Conservation (phyloP, 169 alveolate species). For the Cryptosporidium sp. region DNA sequence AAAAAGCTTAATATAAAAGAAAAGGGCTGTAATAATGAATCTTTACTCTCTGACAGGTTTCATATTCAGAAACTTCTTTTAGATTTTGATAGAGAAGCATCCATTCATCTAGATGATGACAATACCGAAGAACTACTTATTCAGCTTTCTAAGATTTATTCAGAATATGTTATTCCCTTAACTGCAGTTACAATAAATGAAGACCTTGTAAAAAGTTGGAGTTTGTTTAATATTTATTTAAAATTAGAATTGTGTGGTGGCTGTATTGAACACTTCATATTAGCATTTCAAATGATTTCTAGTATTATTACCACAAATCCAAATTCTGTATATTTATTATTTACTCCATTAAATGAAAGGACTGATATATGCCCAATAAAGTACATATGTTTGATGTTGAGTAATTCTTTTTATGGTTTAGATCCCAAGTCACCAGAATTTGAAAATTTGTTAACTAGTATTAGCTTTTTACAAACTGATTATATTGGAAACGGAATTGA, state of each 20-base stretch:
- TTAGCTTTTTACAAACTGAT: background rate
- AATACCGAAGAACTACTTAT: constrained; percentile 6
- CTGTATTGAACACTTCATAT: constrained; percentile 33
- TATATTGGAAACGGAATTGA: background rate
- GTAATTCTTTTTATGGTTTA: background rate
- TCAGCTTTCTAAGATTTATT: constrained; percentile 1
- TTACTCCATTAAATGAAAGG: constrained; percentile 12
- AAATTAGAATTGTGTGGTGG: constrained; percentile 35
- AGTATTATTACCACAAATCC: constrained; percentile 27
- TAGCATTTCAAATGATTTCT: constrained; percentile 22
- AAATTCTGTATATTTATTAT: constrained; percentile 35
- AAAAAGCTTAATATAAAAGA: background rate
- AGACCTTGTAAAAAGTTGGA: background rate
- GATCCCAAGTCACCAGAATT: background rate
- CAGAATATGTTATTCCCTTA: background rate
- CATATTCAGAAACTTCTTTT: constrained; percentile 25
- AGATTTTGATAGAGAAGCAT: constrained; percentile 23
- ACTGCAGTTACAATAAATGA: background rate
- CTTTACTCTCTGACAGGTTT: constrained; percentile 11
- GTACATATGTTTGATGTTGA: background rate
- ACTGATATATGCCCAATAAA: constrained; percentile 30
- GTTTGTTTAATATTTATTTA: background rate
- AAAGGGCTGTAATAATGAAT: background rate
- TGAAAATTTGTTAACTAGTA: background rate
- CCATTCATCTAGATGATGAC: constrained; percentile 36